A percentile compares a stretch with the other conserved stretches of the same genome.
Evolutionary conservation across 306 rosid genomes (phyloP).

Genomic region (Sphenostylis stenocarpa): DNA sequence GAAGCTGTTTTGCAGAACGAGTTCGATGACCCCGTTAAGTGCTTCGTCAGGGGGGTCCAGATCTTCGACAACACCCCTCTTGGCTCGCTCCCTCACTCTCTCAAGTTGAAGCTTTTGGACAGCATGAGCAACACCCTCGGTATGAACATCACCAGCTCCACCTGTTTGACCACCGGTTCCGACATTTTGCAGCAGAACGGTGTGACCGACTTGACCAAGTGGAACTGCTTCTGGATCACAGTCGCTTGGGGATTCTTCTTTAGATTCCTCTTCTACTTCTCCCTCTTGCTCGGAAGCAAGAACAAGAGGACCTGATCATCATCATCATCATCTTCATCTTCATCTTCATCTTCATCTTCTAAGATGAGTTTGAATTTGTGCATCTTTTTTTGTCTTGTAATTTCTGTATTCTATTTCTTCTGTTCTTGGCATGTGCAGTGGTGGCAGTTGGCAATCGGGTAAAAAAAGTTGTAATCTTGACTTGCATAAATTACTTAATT

Average conservation of each 20-base stretch:
- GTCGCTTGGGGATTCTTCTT: slow-evolving; percentile 96
- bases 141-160: slow-evolving; percentile 54
- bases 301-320: slow-evolving; percentile 68
- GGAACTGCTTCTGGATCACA: slow-evolving; percentile 81
- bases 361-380: not conserved
- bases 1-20: slow-evolving; percentile 85
- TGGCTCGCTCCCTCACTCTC: slow-evolving; percentile 36
- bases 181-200: slow-evolving; percentile 76
- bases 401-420: not conserved
- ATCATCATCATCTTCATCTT: not conserved
- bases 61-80: slow-evolving; percentile 82
- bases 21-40: slow-evolving; percentile 53
- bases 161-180: slow-evolving; percentile 77
- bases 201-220: slow-evolving; percentile 70
- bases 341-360: too few species aligned
- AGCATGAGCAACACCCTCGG: slow-evolving; percentile 71
- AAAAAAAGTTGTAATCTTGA: not conserved
- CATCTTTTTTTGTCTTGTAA: not conserved
- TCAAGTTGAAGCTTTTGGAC: slow-evolving; percentile 64
- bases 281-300: slow-evolving; percentile 80
- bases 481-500: not conserved
- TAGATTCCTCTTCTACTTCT: slow-evolving; percentile 78
- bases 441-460: not conserved
- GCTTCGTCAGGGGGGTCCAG: slow-evolving; percentile 82
- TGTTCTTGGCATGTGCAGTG: not conserved